Percentiles rank a stretch among this genome's conserved stretches.
phyloP scores from a whole-genome alignment of 2,329 filamentous ascomycete genomes.

The Gnomoniopsis smithogilvyi region DNA sequence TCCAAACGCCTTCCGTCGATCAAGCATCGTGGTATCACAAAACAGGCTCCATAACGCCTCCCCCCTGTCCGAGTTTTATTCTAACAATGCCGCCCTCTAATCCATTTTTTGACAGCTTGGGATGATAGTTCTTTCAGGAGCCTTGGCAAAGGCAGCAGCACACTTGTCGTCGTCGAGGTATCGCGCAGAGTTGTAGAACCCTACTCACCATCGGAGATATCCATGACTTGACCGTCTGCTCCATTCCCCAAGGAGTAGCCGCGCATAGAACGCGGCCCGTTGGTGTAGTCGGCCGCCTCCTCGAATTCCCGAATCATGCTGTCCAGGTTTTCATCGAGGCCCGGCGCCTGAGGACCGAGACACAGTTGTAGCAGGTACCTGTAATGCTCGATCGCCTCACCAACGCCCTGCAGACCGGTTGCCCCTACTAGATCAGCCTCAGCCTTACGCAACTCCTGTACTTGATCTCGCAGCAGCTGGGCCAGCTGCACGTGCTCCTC shows the following conservation, averaged over 20 bases:
- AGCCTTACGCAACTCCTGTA: slow-evolving; percentile 58
- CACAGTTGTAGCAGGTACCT: slow-evolving; percentile 66
- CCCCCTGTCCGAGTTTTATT: no score
- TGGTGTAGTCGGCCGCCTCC: slow-evolving; percentile 51
- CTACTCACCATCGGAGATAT: slow-evolving; percentile 26
- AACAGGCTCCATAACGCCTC: no score
- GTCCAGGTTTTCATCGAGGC: slow-evolving; percentile 62
- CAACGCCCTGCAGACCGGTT: slow-evolving; percentile 65
- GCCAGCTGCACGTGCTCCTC: slow-evolving; percentile 58
- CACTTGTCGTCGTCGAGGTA: no score
- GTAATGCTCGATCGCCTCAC: slow-evolving; percentile 72
- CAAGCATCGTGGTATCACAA: no score
- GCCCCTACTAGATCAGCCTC: slow-evolving; percentile 68
- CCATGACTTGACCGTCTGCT: slow-evolving; percentile 23
- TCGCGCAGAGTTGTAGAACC: slow-evolving; percentile 7
- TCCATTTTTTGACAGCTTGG: no score
- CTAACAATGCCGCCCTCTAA: no score
- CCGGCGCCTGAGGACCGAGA: slow-evolving; percentile 65
- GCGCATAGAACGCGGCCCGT: slow-evolving; percentile 12
- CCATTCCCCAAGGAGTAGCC: slow-evolving; percentile 7
- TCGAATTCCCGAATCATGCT: slow-evolving; percentile 62
- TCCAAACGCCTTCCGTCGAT: no score
- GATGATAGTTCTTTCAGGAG: no score
- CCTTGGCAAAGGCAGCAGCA: no score
- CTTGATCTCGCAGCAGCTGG: slow-evolving; percentile 51